Conservation (phyloP, 139 green algal species). For the Chlorella sorokiniana region DNA sequence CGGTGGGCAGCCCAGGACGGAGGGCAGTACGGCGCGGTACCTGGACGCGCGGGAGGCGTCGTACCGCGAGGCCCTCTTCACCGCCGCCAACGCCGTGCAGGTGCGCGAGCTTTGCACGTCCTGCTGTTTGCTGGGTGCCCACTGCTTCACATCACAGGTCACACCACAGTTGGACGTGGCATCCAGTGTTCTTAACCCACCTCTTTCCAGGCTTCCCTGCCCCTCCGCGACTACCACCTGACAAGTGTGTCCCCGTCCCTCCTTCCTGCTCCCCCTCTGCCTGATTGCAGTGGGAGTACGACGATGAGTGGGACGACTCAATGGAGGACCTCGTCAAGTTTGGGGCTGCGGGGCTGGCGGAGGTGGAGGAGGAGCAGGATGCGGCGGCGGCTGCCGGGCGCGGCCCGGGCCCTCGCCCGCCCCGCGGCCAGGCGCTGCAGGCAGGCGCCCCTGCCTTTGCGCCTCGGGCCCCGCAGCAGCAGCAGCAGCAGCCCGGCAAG, state of each 20-base stretch:
- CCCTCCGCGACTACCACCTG: neutral
- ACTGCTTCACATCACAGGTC: too few species aligned
- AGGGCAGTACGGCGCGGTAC: constrained; percentile 34
- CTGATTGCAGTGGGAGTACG: constrained; percentile 73
- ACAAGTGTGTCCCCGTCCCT: neutral
- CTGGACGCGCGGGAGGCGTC: constrained; percentile 37
- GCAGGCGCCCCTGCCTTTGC: neutral
- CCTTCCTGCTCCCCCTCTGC: neutral
- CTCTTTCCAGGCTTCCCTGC: neutral
- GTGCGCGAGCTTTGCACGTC: too few species aligned
- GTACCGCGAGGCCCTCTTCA: constrained; percentile 35
- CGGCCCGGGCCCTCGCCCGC: too few species aligned
- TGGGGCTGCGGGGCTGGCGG: constrained; percentile 60
- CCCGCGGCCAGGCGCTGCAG: neutral
- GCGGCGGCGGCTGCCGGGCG: neutral
- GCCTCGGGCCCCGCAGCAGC: neutral
- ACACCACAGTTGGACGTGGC: too few species aligned
- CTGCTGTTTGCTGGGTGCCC: too few species aligned
- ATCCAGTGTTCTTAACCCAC: neutral
- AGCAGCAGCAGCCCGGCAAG: neutral
- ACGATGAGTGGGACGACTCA: constrained; percentile 88
- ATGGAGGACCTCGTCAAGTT: constrained; percentile 72
- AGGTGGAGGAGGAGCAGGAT: constrained; percentile 65
- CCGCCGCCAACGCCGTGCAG: constrained; percentile 22
- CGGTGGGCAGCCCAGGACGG: neutral